Conservation (phyloP, 2,329 filamentous ascomycete species). For the Cercospora canescens region DNA sequence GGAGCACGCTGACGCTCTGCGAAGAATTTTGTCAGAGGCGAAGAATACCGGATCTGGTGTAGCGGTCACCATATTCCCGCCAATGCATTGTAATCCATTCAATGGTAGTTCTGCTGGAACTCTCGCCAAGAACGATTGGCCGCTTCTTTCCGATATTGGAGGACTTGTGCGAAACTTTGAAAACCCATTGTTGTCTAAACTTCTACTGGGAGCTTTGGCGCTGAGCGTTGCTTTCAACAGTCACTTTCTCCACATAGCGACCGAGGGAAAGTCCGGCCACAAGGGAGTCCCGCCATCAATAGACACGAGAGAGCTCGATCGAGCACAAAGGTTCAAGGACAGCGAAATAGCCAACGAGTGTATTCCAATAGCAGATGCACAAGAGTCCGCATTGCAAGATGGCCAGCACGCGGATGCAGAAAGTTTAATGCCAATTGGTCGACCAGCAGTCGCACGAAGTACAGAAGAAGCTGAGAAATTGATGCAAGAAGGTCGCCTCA, state of each 20-base stretch:
- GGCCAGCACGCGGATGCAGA: neutral
- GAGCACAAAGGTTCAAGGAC: neutral
- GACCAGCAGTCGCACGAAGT: constrained; percentile 51
- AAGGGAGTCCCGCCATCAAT: neutral
- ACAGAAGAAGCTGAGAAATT: constrained; percentile 73
- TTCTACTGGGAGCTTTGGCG: neutral
- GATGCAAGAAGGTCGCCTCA: constrained; percentile 74
- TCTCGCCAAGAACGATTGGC: neutral
- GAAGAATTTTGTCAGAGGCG: neutral
- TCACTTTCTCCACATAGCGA: neutral
- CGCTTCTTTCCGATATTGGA: neutral
- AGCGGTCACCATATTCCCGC: neutral
- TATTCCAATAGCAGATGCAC: neutral
- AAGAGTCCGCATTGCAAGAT: neutral
- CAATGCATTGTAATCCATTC: neutral
- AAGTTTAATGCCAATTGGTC: neutral
- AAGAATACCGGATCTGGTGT: neutral
- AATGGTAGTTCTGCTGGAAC: neutral
- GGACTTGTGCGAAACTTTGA: neutral
- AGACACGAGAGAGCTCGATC: neutral
- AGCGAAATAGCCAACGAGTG: neutral
- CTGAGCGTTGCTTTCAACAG: neutral
- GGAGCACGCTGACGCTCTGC: constrained; percentile 11
- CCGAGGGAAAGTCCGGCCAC: neutral
- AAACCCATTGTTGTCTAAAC: neutral